Conservation (phyloP, 139 green algal genomes). For the Ettlia oleoabundans region DNA sequence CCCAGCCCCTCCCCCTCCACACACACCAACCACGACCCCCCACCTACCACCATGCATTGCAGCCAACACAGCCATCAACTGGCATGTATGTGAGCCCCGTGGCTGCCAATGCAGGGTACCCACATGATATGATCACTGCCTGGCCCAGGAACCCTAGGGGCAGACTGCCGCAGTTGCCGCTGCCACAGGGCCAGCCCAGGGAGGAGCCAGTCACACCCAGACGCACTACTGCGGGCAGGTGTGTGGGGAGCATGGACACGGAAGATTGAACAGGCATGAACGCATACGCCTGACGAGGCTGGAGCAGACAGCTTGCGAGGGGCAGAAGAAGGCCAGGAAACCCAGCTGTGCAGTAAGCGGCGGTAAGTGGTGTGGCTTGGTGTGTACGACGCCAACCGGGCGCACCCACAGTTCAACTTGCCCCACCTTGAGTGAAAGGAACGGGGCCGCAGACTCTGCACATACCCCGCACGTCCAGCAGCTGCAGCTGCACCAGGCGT, state of each 20-base stretch:
- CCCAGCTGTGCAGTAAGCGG: too few relatives aligned
- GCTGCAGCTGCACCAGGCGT: background rate
- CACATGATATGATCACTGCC: constrained; percentile 23
- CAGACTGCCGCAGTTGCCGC: background rate
- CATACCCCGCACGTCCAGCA: background rate
- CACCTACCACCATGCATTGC: too few relatives aligned
- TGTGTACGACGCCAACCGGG: too few relatives aligned
- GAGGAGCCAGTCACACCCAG: background rate
- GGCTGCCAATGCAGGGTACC: too few relatives aligned
- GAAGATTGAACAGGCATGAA: background rate
- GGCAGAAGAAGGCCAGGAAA: too few relatives aligned
- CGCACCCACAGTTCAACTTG: too few relatives aligned
- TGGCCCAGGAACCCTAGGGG: constrained; percentile 27
- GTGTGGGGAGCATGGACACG: background rate
- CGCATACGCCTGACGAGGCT: too few relatives aligned
- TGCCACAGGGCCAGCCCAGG: background rate
- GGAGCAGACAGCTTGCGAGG: background rate
- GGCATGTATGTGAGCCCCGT: too few relatives aligned
- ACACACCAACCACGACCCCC: too few relatives aligned
- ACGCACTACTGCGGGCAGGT: background rate
- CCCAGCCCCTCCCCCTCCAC: too few relatives aligned
- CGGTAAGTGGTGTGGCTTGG: too few relatives aligned
- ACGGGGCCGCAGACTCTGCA: background rate
- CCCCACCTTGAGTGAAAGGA: background rate
- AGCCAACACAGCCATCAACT: background rate